Base-by-base conservation (phyloP, 2,329 filamentous ascomycete genomes). In the Stagonosporopsis cucurbitacearum region DNA sequence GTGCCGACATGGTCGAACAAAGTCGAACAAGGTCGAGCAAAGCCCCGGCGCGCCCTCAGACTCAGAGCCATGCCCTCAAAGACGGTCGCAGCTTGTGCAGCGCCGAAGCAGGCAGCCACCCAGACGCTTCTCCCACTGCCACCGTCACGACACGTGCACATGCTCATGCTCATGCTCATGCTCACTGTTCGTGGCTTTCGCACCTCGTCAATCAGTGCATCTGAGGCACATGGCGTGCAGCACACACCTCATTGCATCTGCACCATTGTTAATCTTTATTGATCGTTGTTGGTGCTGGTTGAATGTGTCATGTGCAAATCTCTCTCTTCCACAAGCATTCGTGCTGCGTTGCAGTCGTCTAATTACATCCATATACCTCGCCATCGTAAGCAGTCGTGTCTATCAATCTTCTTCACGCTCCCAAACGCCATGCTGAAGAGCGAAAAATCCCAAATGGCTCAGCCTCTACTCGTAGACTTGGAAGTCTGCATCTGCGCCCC, bases 401-500 rank as follows among this genome's bases (percentile, higher is more conserved):
- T 57, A 50, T 51, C 42, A 35, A 40, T 26, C 28, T 50, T 39
- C 48, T 43, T n/a, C 35, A 45, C 53, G 40, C 57, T 53, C 36
- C 11, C 23, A 9, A 41, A 48, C 54, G 35, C 50, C 58, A 23
- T 54, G 43, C 56, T 57, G 32, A 23, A 22, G 19, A 32, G 9
- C 30, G 33, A 39, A 7, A 40, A 50, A 43, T 23, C 17, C 58
- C 13, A 46, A 44, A 52, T 47, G n/a, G n/a, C 48, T 66, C 60
- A 67, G 36, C 35, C 57, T 61, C 55, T 65, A 57, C 59, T 54
- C 25, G 61, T 59, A 59, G 58, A 63, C 60, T 63, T 63, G 9
- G 62, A 62, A 20, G 49, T 55, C 9, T 60, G 61, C 58, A 60
- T 66, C 55, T 65, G 60, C 35, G 48, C 55, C 2, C 68, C 68